Base-by-base conservation (phyloP, 306 rosid genomes). In the Cucurbita argyrosperma region DNA sequence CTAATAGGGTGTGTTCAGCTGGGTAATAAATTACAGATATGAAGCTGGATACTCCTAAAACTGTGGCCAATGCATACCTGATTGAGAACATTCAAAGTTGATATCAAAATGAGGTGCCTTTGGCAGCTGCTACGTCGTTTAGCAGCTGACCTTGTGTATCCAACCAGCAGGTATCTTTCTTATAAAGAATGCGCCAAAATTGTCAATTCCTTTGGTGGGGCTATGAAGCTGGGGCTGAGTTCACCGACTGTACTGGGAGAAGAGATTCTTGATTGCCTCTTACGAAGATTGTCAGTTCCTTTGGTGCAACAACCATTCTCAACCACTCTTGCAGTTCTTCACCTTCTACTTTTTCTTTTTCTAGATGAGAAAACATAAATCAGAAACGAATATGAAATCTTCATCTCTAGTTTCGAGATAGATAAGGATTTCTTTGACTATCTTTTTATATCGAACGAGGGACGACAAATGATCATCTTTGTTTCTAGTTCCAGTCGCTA, bases 281-380 rank as follows among this genome's bases (percentile, higher is more conserved):
- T 80, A 90, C 23, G 60, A 92, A 92, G 46, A 77, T 21, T 15
- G 85, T 76, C 78, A 92, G 85, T 81, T 92, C 98, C 54, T 86
- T 76, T 11, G 98, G 98, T 5, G 96, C 91, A 80, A 92, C 96
- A 65, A 92, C 98, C 84, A 79, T 43, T 82, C 85, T 87, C 85
- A 92, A 75, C 98, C 98, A 92, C 74, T 87, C 74, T 16, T 88
- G 96, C 70, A 92, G 86, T 82, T 92, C 98, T 72, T 88, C 91
- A 35, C 98, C 98, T 86, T 90, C 96, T 23, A 90, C 93, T 81
- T 90, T 92, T 85, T 92, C 98, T 56, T 85, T 92, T 72, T 86
- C 98, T 92, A 90, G 50, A 82, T 11, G 85, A 83, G 45, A 79
- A 79, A 84, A 78, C 55, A 76, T 55, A 38, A 7, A 77, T 81